Base-by-base conservation (phyloP, 345 rosid genomes). In the Sisymbrium altissimum region DNA sequence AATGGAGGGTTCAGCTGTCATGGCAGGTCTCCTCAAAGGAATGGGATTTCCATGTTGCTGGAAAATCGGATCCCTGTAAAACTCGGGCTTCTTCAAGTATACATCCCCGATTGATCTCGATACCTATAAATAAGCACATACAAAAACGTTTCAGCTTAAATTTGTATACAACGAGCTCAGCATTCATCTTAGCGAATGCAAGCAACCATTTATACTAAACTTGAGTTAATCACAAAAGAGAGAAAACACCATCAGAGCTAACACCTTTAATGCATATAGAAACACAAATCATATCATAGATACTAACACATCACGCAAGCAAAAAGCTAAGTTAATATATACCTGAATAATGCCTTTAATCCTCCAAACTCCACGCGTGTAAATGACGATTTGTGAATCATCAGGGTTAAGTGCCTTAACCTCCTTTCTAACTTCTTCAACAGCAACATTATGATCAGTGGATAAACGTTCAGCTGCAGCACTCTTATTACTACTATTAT, bases 331-430 rank as follows among this genome's bases (percentile, higher is more conserved):
- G 25, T 11, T 3, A 1, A 27, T 27, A 54, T 18, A 19, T 83
- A 95, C 99, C 99, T 92, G 97, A 73, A 95, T 92, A 25, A 95
- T 92, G 81, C 99, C 99, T 83, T 95, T 95, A 45, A 95, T 92
- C 82, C 98, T 88, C 99, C 99, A 95, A 68, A 92, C 97, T 46
- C 99, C 99, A 59, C 81, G 97, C 2, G 82, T 83, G 44, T 85
- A 81, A 27, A 95, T 72, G 11, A 95, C 99, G 46, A 95, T 81
- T 73, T 90, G 99, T 7, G 97, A 80, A 80, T 95, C 99, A 76
- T 95, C 99, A 0, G 99, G 99, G 75, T 95, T 93, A 75, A 95
- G 97, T 33, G 88, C 97, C 86, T 85, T 80, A 53, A 95, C 99
- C 82, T 95, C 99, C 81, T 80, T 95, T 70, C 99, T 84, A 33